A percentile compares a stretch with the other conserved stretches of the same genome.
phyloP scores from a whole-genome alignment of 1,139 yeast genomes.

The Yamadazyma diddensiae region DNA sequence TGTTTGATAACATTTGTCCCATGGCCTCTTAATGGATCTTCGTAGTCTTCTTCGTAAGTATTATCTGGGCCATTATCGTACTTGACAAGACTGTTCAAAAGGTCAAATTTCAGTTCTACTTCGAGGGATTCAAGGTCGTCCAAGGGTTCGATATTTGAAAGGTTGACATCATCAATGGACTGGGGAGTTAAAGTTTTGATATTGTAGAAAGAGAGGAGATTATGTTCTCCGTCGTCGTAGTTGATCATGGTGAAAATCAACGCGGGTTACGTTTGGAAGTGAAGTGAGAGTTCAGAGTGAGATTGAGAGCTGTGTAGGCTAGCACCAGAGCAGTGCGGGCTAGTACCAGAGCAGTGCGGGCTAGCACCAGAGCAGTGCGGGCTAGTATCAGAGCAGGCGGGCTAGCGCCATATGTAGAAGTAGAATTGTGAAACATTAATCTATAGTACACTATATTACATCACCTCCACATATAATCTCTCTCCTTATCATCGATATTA shows the following conservation, averaged over 20 bases:
- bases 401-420: no score
- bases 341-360: no score
- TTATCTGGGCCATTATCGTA: slow-evolving; percentile 7
- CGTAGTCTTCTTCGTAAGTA: slow-evolving; percentile 21
- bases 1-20: slow-evolving; percentile 43
- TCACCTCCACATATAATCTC: background rate
- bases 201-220: slow-evolving; percentile 23
- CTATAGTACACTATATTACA: no score
- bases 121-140: slow-evolving; percentile 22
- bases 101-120: slow-evolving; percentile 29
- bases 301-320: no score
- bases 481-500: background rate
- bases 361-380: no score
- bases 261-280: no score
- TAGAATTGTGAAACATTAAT: background rate
- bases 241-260: slow-evolving; percentile 22
- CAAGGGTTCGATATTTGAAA: slow-evolving; percentile 16
- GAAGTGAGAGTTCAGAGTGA: no score
- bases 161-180: slow-evolving; percentile 19
- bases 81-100: slow-evolving; percentile 26
- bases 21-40: slow-evolving; percentile 57
- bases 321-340: no score
- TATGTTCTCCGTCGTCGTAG: slow-evolving; percentile 21
- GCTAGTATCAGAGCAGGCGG: no score
- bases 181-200: slow-evolving; percentile 24